Evolutionary conservation across 441 rosid species (phyloP).

Genomic region (Codiaeum variegatum): DNA sequence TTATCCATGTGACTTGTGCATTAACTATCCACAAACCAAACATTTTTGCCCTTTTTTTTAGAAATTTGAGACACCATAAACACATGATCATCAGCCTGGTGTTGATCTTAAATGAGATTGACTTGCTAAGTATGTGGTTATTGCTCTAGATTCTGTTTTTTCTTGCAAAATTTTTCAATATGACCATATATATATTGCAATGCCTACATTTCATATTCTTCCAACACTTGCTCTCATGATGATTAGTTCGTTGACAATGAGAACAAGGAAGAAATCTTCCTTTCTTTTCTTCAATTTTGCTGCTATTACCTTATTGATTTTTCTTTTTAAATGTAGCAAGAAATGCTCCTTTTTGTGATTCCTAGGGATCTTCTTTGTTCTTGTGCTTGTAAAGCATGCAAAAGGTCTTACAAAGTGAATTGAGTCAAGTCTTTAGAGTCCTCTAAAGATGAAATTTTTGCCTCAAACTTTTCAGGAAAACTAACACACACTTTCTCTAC

Average conservation of each 20-base stretch:
- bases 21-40: background rate
- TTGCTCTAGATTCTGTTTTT: background rate
- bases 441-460: background rate
- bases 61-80: too few relatives aligned
- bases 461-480: background rate
- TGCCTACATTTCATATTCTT: background rate
- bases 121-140: background rate
- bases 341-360: too few relatives aligned
- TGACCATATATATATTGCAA: background rate
- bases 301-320: background rate
- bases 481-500: background rate
- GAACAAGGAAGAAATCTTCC: too few relatives aligned
- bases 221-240: background rate
- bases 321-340: background rate
- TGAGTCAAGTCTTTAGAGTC: background rate
- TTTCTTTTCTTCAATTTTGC: background rate
- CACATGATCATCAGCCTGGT: background rate
- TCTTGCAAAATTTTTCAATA: background rate
- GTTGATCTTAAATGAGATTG: background rate
- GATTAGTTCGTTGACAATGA: background rate
- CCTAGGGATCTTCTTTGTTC: background rate
- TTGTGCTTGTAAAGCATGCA: background rate
- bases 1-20: background rate
- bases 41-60: background rate
- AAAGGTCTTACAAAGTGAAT: background rate